A percentile compares a stretch with the other conserved stretches of the same genome.
These are phyloP conservation scores for Cicer bijugum DNA, from an alignment of 306 rosid species.

Conservation along the genomic window DNA sequence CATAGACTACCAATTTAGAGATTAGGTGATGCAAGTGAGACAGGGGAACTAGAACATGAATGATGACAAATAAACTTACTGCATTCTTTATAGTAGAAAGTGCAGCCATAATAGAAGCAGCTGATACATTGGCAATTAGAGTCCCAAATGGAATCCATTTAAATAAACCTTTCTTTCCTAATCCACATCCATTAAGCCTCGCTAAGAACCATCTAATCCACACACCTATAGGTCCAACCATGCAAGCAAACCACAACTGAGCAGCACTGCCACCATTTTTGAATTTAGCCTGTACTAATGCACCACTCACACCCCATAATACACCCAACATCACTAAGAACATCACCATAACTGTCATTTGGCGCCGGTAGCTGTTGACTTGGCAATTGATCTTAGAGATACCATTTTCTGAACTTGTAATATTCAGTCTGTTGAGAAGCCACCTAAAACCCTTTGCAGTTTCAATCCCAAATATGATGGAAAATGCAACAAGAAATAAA, in stretches of 20 bases:
- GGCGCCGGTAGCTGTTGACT: conserved; percentile 52
- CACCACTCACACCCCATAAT: conserved; percentile 65
- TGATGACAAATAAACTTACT: conserved; percentile 49
- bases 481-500: conserved; percentile 68
- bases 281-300: conserved; percentile 53
- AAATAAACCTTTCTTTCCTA: conserved; percentile 58
- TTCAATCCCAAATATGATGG: conserved; percentile 70
- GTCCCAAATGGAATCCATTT: conserved; percentile 93
- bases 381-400: conserved; percentile 49
- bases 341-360: conserved; percentile 56
- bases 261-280: conserved; percentile 56
- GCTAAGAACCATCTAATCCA: conserved; percentile 97
- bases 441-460: conserved; percentile 77
- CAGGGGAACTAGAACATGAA: neutral
- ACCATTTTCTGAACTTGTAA: conserved; percentile 41
- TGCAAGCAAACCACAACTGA: conserved; percentile 76
- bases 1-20: neutral
- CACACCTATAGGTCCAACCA: conserved; percentile 85
- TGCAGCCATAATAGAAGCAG: conserved; percentile 83
- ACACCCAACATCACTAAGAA: conserved; percentile 52
- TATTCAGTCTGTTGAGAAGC: conserved; percentile 51
- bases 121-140: conserved; percentile 79
- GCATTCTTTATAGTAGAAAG: conserved; percentile 60
- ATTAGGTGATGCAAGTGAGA: conserved; percentile 14
- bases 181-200: conserved; percentile 75